Evolutionary conservation across 345 rosid species (phyloP).

Genomic region (Durio zibethinus): DNA sequence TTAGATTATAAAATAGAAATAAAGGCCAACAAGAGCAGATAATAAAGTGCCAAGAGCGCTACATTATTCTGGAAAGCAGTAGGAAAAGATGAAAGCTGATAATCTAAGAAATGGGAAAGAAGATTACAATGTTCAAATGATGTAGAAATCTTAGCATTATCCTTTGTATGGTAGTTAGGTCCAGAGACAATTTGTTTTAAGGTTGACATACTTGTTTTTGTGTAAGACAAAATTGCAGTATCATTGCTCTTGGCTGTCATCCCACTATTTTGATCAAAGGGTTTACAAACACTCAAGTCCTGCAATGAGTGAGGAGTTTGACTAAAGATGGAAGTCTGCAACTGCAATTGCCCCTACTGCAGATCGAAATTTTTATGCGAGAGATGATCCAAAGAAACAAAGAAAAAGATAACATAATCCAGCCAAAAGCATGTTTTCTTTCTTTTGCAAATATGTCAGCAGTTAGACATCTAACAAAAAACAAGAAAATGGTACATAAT

Average conservation of each 20-base stretch:
- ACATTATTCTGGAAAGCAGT: not conserved
- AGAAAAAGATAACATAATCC: not conserved
- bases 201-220: not conserved
- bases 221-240: not conserved
- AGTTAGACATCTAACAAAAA: not conserved
- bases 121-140: not conserved
- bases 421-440: not conserved
- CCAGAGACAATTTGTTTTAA: not conserved
- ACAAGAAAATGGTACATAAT: not conserved
- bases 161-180: not conserved
- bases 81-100: not conserved
- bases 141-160: not conserved
- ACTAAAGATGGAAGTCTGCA: not conserved
- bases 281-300: not conserved
- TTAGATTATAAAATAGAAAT: not conserved
- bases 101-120: not conserved
- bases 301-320: constrained; percentile 10
- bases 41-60: not conserved
- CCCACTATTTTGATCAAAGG: not conserved
- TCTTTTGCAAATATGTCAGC: not conserved
- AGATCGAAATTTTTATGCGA: not conserved
- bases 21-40: not conserved
- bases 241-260: not conserved
- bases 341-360: not conserved
- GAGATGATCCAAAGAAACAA: constrained; percentile 2